Evolutionary conservation across 371 early-diverging fungal species (phyloP), one percentile per base, ranked within the genome.

Genomic region (Rhizopus arrhizus): DNA sequence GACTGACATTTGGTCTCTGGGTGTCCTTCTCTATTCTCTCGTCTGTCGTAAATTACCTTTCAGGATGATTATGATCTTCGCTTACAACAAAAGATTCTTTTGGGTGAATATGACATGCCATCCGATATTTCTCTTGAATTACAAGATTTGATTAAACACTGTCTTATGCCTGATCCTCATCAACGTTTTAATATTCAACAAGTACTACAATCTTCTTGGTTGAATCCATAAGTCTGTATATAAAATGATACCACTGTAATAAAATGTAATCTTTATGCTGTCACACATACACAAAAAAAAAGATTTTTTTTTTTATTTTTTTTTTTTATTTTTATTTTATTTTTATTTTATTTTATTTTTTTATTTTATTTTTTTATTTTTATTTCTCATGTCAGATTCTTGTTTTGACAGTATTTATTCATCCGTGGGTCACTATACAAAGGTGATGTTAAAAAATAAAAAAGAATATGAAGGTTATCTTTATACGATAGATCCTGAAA

Each of bases 1-100:
- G 3, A 69, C 85, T 12, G 94, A 94, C 68, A 77, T 95, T 9
- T 95, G 95, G 94, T 80, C 91, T 4, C 68, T 93, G 28, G 94
- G 91, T 0, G 83, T 90, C 22, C 80, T 92, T 10, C 66, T 92
- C 6, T 93, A 81, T 70, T 86, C 89, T 1, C 66, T 92, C 57
- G 61, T 90, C 32, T 75, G 85, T 0, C 89, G 90, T 15, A 58
- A 66, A 35, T 70, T 93, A 15, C 93, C 94, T 3, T 91, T 66
- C 62, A 68, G 46, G 93, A 91, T 71, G 83, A 79, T 48, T 92
- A 83, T 60, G 75, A 83, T 43, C 90, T 91, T 9, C 66, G 93
- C 16, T 61, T 92, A 45, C 88, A 87, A 66, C 66, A 80, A 61
- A 82, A 77, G 60, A 90, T 91, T 42, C 16, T 78, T 28, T 66